phyloP scores from a whole-genome alignment of 2,329 filamentous ascomycete genomes.

The Fusarium equiseti region DNA sequence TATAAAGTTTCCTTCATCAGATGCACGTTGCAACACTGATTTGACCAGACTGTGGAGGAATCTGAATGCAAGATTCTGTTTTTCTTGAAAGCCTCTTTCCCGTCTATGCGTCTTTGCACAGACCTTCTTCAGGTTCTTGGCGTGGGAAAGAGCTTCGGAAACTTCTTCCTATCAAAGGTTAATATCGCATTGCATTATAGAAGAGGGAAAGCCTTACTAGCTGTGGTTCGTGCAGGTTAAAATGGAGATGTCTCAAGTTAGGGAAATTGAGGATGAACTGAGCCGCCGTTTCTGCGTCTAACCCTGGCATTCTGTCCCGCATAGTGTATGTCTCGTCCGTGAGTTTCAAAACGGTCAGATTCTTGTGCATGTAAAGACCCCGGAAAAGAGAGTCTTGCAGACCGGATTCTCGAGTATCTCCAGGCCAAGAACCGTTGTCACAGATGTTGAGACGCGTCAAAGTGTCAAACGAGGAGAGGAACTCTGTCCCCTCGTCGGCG shows the following conservation, averaged over 20 bases:
- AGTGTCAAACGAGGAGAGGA: slow-evolving; percentile 36
- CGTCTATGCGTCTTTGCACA: not conserved
- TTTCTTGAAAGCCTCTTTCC: not conserved
- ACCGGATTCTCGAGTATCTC: not conserved
- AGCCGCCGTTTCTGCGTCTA: slow-evolving; percentile 16
- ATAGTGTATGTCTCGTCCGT: not conserved
- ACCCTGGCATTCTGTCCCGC: slow-evolving; percentile 14
- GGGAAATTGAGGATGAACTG: slow-evolving; percentile 24
- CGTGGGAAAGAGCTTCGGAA: slow-evolving; percentile 11
- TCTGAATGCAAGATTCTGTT: not conserved
- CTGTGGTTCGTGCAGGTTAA: slow-evolving; percentile 7
- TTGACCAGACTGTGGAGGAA: slow-evolving; percentile 3
- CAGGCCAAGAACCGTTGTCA: slow-evolving; percentile 6
- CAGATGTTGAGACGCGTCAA: slow-evolving; percentile 20
- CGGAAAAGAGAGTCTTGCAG: slow-evolving; percentile 15
- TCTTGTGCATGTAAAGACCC: slow-evolving; percentile 31
- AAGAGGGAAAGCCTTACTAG: no score
- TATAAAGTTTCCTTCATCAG: not conserved
- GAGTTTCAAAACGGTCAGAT: slow-evolving; percentile 26
- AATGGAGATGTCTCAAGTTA: slow-evolving; percentile 19
- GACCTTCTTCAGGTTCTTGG: slow-evolving; percentile 12
- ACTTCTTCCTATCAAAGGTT: slow-evolving; percentile 9
- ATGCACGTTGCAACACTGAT: not conserved
- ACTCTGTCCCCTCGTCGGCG: slow-evolving; percentile 7
- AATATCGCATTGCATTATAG: not conserved